A percentile compares a stretch with the other conserved stretches of the same genome.
Evolutionary conservation across 1,284 basidiomycete species (phyloP).

Genomic region (Coniferiporia sulphurascens): DNA sequence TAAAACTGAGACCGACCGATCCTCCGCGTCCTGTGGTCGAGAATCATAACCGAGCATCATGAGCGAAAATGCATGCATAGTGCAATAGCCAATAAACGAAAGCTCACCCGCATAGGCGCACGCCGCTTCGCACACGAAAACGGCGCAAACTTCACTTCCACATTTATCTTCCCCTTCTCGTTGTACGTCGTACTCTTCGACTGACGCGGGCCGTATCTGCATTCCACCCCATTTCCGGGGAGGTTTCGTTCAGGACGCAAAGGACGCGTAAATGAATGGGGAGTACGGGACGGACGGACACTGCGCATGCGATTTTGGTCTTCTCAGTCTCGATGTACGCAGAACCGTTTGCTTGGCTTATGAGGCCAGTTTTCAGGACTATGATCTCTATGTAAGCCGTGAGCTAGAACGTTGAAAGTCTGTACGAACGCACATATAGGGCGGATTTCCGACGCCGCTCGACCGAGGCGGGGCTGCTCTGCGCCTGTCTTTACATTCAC

Average conservation of each 20-base stretch:
- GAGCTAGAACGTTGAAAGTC: neutral
- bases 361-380: constrained; percentile 88
- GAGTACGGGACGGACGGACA: constrained; percentile 47
- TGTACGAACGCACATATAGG: constrained; percentile 67
- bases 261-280: neutral
- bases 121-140: constrained; percentile 78
- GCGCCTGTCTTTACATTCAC: constrained; percentile 27
- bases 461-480: constrained; percentile 39
- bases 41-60: constrained; percentile 14
- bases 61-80: constrained; percentile 8
- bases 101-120: constrained; percentile 80
- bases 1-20: constrained; percentile 74
- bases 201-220: constrained; percentile 92
- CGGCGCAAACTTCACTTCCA: constrained; percentile 95
- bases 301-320: constrained; percentile 92
- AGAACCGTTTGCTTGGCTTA: constrained; percentile 91
- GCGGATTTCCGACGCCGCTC: constrained; percentile 61
- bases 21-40: constrained; percentile 81
- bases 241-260: too few species aligned
- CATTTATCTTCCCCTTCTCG: constrained; percentile 84
- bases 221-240: constrained; percentile 5
- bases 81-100: constrained; percentile 1
- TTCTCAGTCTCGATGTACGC: constrained; percentile 89
- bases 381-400: constrained; percentile 1
- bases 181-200: constrained; percentile 75